A percentile compares a stretch with the other conserved stretches of the same genome.
Conservation (phyloP, 2,329 filamentous ascomycete genomes). For the Penicillium concentricum region DNA sequence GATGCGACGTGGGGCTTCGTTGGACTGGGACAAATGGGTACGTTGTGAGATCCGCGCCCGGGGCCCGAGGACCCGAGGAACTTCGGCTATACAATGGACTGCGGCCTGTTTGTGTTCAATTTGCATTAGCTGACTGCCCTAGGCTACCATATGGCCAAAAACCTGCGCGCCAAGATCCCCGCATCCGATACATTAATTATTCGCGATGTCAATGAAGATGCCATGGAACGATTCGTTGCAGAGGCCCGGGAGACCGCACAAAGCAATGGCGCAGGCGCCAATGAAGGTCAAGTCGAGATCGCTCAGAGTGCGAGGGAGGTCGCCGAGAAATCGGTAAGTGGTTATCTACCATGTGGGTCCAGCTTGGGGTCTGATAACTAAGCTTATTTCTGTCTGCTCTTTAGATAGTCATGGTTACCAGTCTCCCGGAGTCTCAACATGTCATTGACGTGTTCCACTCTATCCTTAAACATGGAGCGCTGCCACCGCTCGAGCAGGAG, state of each 20-base stretch:
- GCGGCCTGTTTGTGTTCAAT: background rate
- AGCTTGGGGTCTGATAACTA: background rate
- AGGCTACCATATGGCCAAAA: slow-evolving; percentile 73
- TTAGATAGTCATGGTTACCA: slow-evolving; percentile 83
- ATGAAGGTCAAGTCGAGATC: slow-evolving; percentile 53
- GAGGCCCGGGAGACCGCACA: slow-evolving; percentile 45
- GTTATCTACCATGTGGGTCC: background rate
- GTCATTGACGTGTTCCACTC: slow-evolving; percentile 78
- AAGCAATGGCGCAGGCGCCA: slow-evolving; percentile 27
- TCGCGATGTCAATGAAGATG: slow-evolving; percentile 63
- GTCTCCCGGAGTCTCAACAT: slow-evolving; percentile 83
- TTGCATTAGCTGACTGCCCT: background rate
- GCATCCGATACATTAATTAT: slow-evolving; percentile 61
- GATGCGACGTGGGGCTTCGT: slow-evolving; percentile 59
- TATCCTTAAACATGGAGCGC: slow-evolving; percentile 62
- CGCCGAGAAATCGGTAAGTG: slow-evolving; percentile 65
- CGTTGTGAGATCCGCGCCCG: slow-evolving; percentile 17
- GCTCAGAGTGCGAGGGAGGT: slow-evolving; percentile 61
- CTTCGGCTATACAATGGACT: background rate
- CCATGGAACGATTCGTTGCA: slow-evolving; percentile 56
- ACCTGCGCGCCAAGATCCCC: slow-evolving; percentile 66
- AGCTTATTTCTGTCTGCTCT: slow-evolving; percentile 7
- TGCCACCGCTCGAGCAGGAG: slow-evolving; percentile 54
- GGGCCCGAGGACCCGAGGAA: background rate
- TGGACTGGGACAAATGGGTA: slow-evolving; percentile 62